These are phyloP conservation scores for Solanum pinnatisectum DNA, from an alignment of 257 asterid species.

Conservation along the genomic window DNA sequence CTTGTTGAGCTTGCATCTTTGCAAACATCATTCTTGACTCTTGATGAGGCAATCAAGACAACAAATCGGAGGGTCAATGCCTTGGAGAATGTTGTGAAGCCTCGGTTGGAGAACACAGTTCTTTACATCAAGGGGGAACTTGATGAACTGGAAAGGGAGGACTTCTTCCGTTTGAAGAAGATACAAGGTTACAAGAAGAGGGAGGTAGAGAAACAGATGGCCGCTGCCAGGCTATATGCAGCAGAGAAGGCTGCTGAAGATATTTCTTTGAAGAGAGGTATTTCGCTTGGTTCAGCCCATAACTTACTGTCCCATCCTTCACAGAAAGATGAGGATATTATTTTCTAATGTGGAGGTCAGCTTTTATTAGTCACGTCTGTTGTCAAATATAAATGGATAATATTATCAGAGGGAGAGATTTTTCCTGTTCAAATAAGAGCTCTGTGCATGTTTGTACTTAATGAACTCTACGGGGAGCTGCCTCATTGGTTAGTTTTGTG, in stretches of 20 bases:
- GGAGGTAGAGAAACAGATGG: slow-evolving; percentile 26
- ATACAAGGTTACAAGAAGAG: slow-evolving; percentile 41
- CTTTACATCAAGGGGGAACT: slow-evolving; percentile 40
- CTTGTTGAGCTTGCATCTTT: slow-evolving; percentile 44
- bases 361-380: background rate
- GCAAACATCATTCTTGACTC: slow-evolving; percentile 43
- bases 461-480: background rate
- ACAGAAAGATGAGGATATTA: slow-evolving; percentile 28
- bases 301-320: slow-evolving; percentile 15
- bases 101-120: slow-evolving; percentile 39
- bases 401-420: background rate
- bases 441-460: background rate
- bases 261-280: slow-evolving; percentile 21
- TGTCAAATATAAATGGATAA: background rate
- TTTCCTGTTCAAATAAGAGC: background rate
- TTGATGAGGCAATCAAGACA: slow-evolving; percentile 42
- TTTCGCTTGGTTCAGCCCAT: slow-evolving; percentile 15
- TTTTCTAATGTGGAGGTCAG: slow-evolving; percentile 22
- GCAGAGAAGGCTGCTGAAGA: slow-evolving; percentile 22
- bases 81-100: slow-evolving; percentile 39
- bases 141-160: slow-evolving; percentile 45
- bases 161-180: slow-evolving; percentile 43
- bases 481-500: background rate
- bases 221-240: slow-evolving; percentile 25
- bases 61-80: slow-evolving; percentile 49